Conservation (phyloP, 306 rosid genomes). For the Cajanus cajan region DNA sequence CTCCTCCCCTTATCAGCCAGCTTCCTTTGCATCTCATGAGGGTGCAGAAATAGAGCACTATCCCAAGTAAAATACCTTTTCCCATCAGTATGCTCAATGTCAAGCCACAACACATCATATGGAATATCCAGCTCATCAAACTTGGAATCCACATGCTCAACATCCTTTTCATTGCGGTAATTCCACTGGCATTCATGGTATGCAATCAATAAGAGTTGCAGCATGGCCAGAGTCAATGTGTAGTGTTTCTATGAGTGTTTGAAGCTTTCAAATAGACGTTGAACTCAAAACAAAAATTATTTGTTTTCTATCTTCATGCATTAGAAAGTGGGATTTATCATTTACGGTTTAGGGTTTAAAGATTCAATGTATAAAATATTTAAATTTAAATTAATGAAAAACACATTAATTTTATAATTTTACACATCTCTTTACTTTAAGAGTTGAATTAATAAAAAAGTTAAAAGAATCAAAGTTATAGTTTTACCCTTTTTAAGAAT, state of each 20-base stretch:
- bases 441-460: not conserved
- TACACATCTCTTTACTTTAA: not conserved
- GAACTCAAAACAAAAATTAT: too few relatives aligned
- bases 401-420: not conserved
- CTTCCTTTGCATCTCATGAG: constrained; percentile 94
- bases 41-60: constrained; percentile 67
- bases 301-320: too few relatives aligned
- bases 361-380: too few relatives aligned
- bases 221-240: constrained; percentile 67
- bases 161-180: constrained; percentile 94
- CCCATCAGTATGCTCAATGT: constrained; percentile 92
- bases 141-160: constrained; percentile 78
- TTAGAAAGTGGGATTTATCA: too few relatives aligned
- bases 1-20: constrained; percentile 77
- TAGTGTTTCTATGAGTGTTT: too few relatives aligned
- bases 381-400: too few relatives aligned
- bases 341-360: too few relatives aligned
- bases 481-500: not conserved
- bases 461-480: not conserved
- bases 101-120: constrained; percentile 97
- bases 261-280: too few relatives aligned
- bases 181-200: constrained; percentile 98
- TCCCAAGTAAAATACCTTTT: constrained; percentile 97
- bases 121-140: constrained; percentile 92
- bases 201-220: constrained; percentile 74